These are phyloP conservation scores for Cadophora sp. DNA, from an alignment of 2,329 filamentous ascomycete genomes.

Conservation along the genomic window DNA sequence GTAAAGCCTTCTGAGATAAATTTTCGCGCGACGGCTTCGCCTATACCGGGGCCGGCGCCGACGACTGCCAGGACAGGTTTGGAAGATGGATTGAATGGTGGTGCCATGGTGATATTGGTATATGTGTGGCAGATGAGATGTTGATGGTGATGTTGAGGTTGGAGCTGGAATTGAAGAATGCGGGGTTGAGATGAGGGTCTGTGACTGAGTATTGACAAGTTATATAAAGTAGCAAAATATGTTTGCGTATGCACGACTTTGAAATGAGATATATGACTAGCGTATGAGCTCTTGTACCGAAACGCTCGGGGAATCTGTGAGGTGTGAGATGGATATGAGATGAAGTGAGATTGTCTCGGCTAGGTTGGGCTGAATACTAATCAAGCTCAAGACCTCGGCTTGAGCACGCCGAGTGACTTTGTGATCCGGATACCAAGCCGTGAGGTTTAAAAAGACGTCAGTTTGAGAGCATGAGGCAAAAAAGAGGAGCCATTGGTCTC, in stretches of 20 bases:
- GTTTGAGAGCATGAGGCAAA: too few species aligned
- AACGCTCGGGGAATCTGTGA: background rate
- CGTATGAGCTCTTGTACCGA: background rate
- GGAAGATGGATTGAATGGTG: conserved; percentile 25
- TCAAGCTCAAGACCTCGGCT: conserved; percentile 14
- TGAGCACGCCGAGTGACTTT: background rate
- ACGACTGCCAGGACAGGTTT: conserved; percentile 34
- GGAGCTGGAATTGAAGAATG: background rate
- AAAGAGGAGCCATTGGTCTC: too few species aligned
- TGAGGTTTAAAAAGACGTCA: background rate
- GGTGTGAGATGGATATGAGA: background rate
- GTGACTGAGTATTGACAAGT: background rate
- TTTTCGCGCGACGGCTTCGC: conserved; percentile 33
- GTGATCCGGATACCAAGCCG: background rate
- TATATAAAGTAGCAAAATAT: background rate
- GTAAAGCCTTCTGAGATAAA: conserved; percentile 32
- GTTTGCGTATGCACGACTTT: background rate
- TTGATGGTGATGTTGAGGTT: background rate
- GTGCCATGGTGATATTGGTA: background rate
- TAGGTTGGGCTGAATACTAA: conserved; percentile 19
- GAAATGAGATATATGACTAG: background rate
- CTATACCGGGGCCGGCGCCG: conserved; percentile 33
- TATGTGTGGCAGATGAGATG: background rate
- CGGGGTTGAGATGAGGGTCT: background rate
- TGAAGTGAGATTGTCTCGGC: conserved; percentile 2